A percentile compares a stretch with the other conserved stretches of the same genome.
phyloP scores from a whole-genome alignment of 2,329 filamentous ascomycete genomes.

The Alternaria solani region DNA sequence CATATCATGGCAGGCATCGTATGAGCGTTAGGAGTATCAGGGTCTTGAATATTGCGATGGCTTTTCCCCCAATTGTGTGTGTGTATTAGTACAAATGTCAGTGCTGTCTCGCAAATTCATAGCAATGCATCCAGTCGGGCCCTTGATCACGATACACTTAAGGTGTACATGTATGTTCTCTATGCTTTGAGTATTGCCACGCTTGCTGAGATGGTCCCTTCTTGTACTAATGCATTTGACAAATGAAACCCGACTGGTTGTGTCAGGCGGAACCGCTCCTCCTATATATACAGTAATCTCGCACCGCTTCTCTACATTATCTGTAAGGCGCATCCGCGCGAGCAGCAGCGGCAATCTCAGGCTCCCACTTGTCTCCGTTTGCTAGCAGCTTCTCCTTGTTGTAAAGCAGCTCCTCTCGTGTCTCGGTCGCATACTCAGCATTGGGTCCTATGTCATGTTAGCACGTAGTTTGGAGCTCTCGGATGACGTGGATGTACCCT shows the following conservation, averaged over 20 bases:
- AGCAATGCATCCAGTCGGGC: background rate
- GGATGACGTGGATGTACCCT: constrained; percentile 59
- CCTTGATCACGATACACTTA: background rate
- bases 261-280: constrained; percentile 26
- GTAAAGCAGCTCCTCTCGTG: constrained; percentile 92
- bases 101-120: background rate
- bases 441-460: constrained; percentile 64
- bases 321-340: constrained; percentile 86
- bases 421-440: constrained; percentile 78
- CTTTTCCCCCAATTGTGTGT: constrained; percentile 6
- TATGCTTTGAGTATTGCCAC: background rate
- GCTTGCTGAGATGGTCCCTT: background rate
- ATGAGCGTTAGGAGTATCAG: constrained; percentile 36
- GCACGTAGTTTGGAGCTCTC: background rate
- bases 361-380: constrained; percentile 84
- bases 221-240: constrained; percentile 20
- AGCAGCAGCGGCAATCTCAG: constrained; percentile 90
- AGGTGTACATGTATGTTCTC: background rate
- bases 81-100: background rate
- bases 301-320: constrained; percentile 32
- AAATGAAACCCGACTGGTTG: constrained; percentile 36
- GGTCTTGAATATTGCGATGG: constrained; percentile 35
- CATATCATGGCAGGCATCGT: constrained; percentile 36
- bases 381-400: constrained; percentile 95
- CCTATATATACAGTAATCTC: constrained; percentile 45